A percentile compares a stretch with the other conserved stretches of the same genome.
Conservation (phyloP, 768 basidiomycete genomes). For the Lactifluus hygrophoroides region DNA sequence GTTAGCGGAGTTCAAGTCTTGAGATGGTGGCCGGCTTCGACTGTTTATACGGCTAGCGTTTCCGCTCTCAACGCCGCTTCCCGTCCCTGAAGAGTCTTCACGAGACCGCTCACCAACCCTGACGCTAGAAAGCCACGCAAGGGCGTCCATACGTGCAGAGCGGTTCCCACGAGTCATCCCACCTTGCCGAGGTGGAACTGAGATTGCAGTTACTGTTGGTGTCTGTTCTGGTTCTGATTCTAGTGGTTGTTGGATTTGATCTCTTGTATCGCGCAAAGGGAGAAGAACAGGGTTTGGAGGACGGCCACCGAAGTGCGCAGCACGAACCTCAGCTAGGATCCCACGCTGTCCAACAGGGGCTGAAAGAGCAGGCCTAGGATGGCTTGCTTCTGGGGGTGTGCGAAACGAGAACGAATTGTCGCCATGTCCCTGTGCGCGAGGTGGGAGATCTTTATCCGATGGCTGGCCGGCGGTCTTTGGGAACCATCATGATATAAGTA, state of each 20-base stretch:
- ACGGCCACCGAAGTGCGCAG: slow-evolving; percentile 32
- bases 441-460: slow-evolving; percentile 10
- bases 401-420: slow-evolving; percentile 43
- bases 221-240: slow-evolving; percentile 21
- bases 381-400: slow-evolving; percentile 36
- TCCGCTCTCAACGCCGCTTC: slow-evolving; percentile 42
- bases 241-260: slow-evolving; percentile 2
- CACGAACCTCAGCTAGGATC: slow-evolving; percentile 65
- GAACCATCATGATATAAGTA: not conserved
- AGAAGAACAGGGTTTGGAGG: slow-evolving; percentile 26
- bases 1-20: slow-evolving; percentile 5
- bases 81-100: slow-evolving; percentile 48
- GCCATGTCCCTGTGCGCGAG: slow-evolving; percentile 17
- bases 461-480: slow-evolving; percentile 27
- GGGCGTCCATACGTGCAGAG: slow-evolving; percentile 49
- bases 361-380: slow-evolving; percentile 34
- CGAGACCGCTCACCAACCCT: slow-evolving; percentile 45
- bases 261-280: slow-evolving; percentile 2
- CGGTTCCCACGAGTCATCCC: slow-evolving; percentile 42
- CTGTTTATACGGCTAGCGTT: slow-evolving; percentile 37
- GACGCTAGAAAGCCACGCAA: slow-evolving; percentile 67
- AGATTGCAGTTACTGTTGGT: slow-evolving; percentile 17
- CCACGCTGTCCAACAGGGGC: slow-evolving; percentile 59
- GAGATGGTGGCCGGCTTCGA: slow-evolving; percentile 29
- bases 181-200: slow-evolving; percentile 15